phyloP scores from a whole-genome alignment of 2,329 filamentous ascomycete species.

The Colletotrichum acutatum region DNA sequence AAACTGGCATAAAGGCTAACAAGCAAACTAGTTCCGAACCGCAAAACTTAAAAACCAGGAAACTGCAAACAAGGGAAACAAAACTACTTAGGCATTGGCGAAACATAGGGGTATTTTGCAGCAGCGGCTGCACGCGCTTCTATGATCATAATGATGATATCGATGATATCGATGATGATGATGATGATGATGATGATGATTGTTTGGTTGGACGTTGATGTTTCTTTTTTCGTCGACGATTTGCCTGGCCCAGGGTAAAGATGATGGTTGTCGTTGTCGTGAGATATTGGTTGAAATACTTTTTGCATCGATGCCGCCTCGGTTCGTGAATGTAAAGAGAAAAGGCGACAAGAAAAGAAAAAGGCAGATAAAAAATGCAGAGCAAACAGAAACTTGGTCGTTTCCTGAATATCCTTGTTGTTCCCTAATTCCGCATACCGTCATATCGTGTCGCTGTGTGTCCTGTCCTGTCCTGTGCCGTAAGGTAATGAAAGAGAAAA shows the following conservation, averaged over 20 bases:
- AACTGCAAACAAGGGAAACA: no score
- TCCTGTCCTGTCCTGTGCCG: neutral
- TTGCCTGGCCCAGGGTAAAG: neutral
- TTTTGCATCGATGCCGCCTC: neutral
- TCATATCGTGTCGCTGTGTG: neutral
- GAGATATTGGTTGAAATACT: neutral
- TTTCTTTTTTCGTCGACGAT: neutral
- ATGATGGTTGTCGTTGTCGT: neutral
- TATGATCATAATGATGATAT: neutral
- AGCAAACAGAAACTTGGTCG: neutral
- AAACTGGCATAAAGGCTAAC: neutral
- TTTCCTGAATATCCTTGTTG: neutral
- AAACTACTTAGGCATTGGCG: no score
- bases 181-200: neutral
- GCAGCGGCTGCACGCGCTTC: constrained; percentile 28
- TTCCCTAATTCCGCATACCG: neutral
- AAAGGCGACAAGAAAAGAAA: neutral
- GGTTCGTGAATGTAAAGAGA: neutral
- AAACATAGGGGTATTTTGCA: constrained; percentile 1
- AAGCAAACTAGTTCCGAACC: neutral
- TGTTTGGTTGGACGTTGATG: neutral
- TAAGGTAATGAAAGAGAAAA: neutral
- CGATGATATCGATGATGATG: neutral
- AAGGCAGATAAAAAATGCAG: neutral
- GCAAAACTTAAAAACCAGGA: neutral